A percentile compares a stretch with the other conserved stretches of the same genome.
These are phyloP conservation scores for Miamiensis avidus DNA, from an alignment of 169 alveolate species.

Conservation along the genomic window DNA sequence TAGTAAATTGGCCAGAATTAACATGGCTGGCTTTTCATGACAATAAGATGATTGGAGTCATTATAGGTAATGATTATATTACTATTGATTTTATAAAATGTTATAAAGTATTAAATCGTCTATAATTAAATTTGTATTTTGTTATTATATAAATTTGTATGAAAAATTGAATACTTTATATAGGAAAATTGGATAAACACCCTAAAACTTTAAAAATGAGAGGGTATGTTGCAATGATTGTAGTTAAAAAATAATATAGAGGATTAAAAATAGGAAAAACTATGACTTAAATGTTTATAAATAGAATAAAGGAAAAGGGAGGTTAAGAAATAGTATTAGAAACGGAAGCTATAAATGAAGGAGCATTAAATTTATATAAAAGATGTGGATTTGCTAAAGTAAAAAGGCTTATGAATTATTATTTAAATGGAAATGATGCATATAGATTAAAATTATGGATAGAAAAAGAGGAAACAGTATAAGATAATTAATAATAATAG, in stretches of 20 bases:
- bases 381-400: slow-evolving; percentile 84
- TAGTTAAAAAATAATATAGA: slow-evolving; percentile 80
- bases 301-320: slow-evolving; percentile 56
- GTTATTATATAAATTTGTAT: neutral
- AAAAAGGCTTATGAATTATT: slow-evolving; percentile 78
- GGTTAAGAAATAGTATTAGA: slow-evolving; percentile 83
- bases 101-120: too few species aligned
- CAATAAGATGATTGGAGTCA: slow-evolving; percentile 21
- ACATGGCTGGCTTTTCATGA: slow-evolving; percentile 59
- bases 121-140: neutral
- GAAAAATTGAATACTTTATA: slow-evolving; percentile 50
- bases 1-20: slow-evolving; percentile 81
- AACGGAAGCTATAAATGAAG: slow-evolving; percentile 82
- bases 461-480: too few species aligned
- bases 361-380: slow-evolving; percentile 80
- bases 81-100: neutral
- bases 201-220: slow-evolving; percentile 41
- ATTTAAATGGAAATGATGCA: slow-evolving; percentile 88
- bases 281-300: slow-evolving; percentile 65
- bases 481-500: neutral
- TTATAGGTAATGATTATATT: neutral
- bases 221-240: slow-evolving; percentile 89
- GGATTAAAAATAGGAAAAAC: slow-evolving; percentile 78
- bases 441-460: slow-evolving; percentile 76
- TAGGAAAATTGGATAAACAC: slow-evolving; percentile 66